Evolutionary conservation across 345 rosid species (phyloP).

Genomic region (Sonneratia alba): DNA sequence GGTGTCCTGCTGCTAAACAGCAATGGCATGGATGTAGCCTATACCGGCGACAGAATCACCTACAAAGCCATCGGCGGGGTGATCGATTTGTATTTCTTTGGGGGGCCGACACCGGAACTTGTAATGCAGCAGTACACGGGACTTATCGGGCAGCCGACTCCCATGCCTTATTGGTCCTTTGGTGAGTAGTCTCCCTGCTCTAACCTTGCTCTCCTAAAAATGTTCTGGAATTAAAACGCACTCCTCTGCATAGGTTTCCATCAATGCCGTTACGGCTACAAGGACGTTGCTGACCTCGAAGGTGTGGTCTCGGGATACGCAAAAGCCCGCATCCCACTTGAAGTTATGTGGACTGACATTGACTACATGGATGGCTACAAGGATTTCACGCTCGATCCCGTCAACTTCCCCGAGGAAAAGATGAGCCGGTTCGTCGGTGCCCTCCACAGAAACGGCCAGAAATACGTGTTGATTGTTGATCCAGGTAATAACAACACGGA

Average conservation of each 20-base stretch:
- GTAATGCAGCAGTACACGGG: slow-evolving; percentile 62
- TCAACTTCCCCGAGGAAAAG: slow-evolving; percentile 40
- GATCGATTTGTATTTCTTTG: slow-evolving; percentile 53
- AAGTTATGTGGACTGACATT: slow-evolving; percentile 77
- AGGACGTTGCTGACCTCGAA: slow-evolving; percentile 46
- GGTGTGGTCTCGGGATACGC: slow-evolving; percentile 56
- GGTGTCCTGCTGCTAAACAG: slow-evolving; percentile 59
- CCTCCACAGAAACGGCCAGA: slow-evolving; percentile 58
- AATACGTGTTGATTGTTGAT: slow-evolving; percentile 53
- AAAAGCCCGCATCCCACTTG: slow-evolving; percentile 58
- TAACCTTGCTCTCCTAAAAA: neutral
- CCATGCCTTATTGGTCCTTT: slow-evolving; percentile 83
- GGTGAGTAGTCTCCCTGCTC: slow-evolving; percentile 21
- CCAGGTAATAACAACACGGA: slow-evolving; percentile 34
- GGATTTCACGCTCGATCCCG: slow-evolving; percentile 65
- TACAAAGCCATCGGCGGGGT: slow-evolving; percentile 58
- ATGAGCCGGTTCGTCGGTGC: slow-evolving; percentile 33
- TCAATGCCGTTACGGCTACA: slow-evolving; percentile 63
- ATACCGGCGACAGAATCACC: slow-evolving; percentile 44
- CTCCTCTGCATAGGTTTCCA: slow-evolving; percentile 42
- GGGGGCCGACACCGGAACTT: slow-evolving; percentile 39
- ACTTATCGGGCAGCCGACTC: slow-evolving; percentile 59
- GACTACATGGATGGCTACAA: slow-evolving; percentile 67
- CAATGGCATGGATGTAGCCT: slow-evolving; percentile 62
- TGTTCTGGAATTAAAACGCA: neutral